Evolutionary conservation across 2,329 filamentous ascomycete species (phyloP).

Genomic region (Fusarium luffae): DNA sequence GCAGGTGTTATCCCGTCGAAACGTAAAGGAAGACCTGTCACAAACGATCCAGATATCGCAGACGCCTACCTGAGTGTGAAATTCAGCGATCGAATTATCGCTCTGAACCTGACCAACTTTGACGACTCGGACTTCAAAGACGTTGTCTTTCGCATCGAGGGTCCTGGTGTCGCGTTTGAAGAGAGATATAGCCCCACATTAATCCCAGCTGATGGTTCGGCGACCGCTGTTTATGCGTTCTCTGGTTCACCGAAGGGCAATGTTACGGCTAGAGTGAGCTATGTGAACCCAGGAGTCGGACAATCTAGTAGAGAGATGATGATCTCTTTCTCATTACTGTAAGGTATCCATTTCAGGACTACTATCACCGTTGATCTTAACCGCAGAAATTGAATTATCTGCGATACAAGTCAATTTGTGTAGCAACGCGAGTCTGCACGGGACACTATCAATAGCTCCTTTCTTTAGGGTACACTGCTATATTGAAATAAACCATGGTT

Average conservation of each 20-base stretch:
- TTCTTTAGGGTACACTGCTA: too few species aligned
- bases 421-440: too few species aligned
- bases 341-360: background rate
- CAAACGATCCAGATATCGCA: background rate
- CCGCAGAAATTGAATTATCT: background rate
- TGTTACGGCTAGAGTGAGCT: background rate
- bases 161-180: background rate
- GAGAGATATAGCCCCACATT: background rate
- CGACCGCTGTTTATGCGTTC: background rate
- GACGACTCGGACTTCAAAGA: background rate
- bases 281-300: background rate
- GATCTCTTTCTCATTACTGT: background rate
- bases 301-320: background rate
- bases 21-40: background rate
- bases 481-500: too few species aligned
- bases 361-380: fast-evolving
- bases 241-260: background rate
- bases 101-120: background rate
- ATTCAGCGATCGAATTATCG: background rate
- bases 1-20: background rate
- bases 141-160: background rate
- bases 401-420: too few species aligned
- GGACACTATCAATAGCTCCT: fast-evolving
- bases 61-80: background rate
- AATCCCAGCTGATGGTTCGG: background rate